phyloP scores from a whole-genome alignment of 768 basidiomycete genomes.

The Rubroboletus satanas region DNA sequence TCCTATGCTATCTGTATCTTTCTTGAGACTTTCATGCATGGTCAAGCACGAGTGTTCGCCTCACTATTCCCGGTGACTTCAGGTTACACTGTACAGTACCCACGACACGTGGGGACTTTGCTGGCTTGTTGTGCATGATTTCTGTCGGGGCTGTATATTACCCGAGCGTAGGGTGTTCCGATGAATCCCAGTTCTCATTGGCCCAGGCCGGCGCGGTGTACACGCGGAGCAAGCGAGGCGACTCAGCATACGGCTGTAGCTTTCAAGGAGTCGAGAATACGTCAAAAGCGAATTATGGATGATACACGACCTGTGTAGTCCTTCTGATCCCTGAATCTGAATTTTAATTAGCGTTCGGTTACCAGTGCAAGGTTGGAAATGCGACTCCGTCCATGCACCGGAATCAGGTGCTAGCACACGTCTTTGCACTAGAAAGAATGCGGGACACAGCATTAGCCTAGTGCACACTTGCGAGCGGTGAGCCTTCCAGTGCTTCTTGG shows the following conservation, averaged over 20 bases:
- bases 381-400: background rate
- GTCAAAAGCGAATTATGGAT: slow-evolving; percentile 5
- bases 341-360: background rate
- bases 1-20: slow-evolving; percentile 19
- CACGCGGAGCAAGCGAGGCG: slow-evolving; percentile 19
- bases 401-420: background rate
- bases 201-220: background rate
- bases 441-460: slow-evolving; percentile 3
- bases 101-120: slow-evolving; percentile 12
- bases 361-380: slow-evolving; percentile 8
- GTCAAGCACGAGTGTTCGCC: slow-evolving; percentile 12
- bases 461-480: background rate
- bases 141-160: background rate
- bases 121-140: background rate
- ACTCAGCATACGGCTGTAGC: slow-evolving; percentile 2
- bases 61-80: slow-evolving; percentile 9
- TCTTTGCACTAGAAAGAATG: slow-evolving; percentile 8
- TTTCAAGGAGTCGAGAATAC: slow-evolving; percentile 9
- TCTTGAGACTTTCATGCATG: slow-evolving; percentile 17
- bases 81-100: slow-evolving; percentile 28
- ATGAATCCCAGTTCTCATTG: background rate
- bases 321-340: slow-evolving; percentile 4
- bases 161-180: background rate
- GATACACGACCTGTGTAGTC: slow-evolving; percentile 1
- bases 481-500: slow-evolving; percentile 2